Conservation (phyloP, 306 rosid genomes). For the Dalbergia oliveri region DNA sequence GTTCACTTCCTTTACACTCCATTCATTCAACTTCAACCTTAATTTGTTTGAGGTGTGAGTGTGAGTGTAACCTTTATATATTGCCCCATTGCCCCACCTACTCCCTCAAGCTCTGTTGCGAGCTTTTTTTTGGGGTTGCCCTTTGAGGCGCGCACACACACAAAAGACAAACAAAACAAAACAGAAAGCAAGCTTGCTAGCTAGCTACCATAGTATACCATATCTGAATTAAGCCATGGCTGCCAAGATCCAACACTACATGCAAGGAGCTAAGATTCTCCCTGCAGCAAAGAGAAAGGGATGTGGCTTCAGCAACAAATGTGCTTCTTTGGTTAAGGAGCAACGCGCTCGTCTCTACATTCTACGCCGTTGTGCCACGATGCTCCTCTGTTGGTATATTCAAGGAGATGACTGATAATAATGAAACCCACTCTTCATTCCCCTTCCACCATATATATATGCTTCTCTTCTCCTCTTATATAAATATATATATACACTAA, state of each 20-base stretch:
- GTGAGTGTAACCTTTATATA: slow-evolving; percentile 8
- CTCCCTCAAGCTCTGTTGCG: slow-evolving; percentile 28
- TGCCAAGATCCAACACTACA: slow-evolving; percentile 45
- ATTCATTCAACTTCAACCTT: slow-evolving; percentile 46
- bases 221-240: slow-evolving; percentile 47
- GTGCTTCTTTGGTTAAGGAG: slow-evolving; percentile 76
- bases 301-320: slow-evolving; percentile 66
- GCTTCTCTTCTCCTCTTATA: neutral
- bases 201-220: neutral
- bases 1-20: slow-evolving; percentile 62
- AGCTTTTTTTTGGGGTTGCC: neutral
- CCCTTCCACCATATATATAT: neutral
- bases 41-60: neutral
- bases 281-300: slow-evolving; percentile 50
- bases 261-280: slow-evolving; percentile 17
- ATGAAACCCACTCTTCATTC: neutral
- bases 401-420: slow-evolving; percentile 74
- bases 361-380: slow-evolving; percentile 92
- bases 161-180: neutral
- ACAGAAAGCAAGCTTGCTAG: neutral
- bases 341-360: slow-evolving; percentile 92
- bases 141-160: neutral
- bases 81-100: neutral
- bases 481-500: neutral
- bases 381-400: slow-evolving; percentile 94